These are phyloP conservation scores for Centrapalus pauciflorus DNA, from an alignment of 129 eudicot species.

Conservation along the genomic window DNA sequence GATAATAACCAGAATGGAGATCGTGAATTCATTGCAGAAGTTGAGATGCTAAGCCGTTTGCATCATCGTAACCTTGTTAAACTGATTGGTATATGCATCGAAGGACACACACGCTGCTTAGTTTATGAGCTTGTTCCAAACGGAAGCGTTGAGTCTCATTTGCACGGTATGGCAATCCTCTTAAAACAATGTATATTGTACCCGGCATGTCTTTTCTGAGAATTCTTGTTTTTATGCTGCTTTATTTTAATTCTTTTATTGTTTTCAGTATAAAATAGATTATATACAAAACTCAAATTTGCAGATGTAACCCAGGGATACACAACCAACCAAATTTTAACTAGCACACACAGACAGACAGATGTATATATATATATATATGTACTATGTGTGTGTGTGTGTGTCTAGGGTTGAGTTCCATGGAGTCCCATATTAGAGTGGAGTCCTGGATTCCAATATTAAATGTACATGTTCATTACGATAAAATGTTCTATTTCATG, in stretches of 20 bases:
- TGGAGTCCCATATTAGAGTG: too few species aligned
- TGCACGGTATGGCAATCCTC: slow-evolving; percentile 60
- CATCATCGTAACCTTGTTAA: slow-evolving; percentile 97
- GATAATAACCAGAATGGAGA: slow-evolving; percentile 86
- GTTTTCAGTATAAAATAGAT: neutral
- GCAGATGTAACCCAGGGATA: neutral
- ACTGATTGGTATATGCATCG: slow-evolving; percentile 89
- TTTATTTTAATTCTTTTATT: neutral
- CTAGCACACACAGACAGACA: too few species aligned
- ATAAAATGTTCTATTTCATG: too few species aligned
- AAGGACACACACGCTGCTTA: slow-evolving; percentile 91
- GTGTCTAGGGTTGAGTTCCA: too few species aligned
- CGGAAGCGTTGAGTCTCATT: slow-evolving; percentile 94
- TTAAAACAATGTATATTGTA: neutral
- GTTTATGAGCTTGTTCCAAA: slow-evolving; percentile 88
- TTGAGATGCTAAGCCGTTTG: slow-evolving; percentile 93
- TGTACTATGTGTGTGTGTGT: too few species aligned
- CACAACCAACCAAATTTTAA: neutral
- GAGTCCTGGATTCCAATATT: too few species aligned
- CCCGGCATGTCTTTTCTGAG: neutral
- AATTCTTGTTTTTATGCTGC: neutral
- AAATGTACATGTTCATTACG: too few species aligned
- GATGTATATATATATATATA: too few species aligned
- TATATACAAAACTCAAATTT: neutral
- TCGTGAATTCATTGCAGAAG: slow-evolving; percentile 91